Evolutionary conservation across 768 basidiomycete genomes (phyloP), one percentile per base, ranked within the genome.

Genomic region (Termitomyces sp.): DNA sequence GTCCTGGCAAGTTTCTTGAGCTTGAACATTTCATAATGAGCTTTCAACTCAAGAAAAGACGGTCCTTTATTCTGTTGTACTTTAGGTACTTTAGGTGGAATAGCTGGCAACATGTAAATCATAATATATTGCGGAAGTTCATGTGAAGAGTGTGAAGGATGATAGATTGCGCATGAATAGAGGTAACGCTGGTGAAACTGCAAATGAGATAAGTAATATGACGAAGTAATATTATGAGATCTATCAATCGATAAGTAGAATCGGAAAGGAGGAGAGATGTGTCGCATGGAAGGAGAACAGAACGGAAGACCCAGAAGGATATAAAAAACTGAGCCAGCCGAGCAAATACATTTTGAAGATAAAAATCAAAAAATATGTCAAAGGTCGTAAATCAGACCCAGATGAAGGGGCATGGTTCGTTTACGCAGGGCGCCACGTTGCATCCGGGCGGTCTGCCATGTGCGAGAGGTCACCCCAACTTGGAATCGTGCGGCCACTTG

Each of bases 381-480:
- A n/a, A 27, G 36, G 42, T 58, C 52, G 36, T 39, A 47, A 56
- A 26, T 36, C 39, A 56, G 58, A 60, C 44, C 32, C 46, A 43
- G 37, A n/a, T 57, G 55, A 54, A 22, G 44, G 50, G 58, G 51
- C 62, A 65, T 56, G 61, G 60, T 60, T 55, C 53, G 56, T 26
- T 77, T 71, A 78, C 59, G 69, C 71, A 62, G 71, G 74, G 43
- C 72, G 68, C 78, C 71, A 77, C 55, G 70, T 62, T 46, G 64
- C 52, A 56, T 64, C 69, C n/a, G 74, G 66, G 54, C 73, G 70
- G 59, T 77, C 76, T 20, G 72, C 68, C 76, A 79, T 78, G 47
- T 77, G 74, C 24, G 75, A 69, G 31, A 70, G 55, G 26, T 72
- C 76, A 29, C 74, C 76, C 82, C 79, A 82, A 64, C 79, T 83